Conservation (phyloP, 208 protist species). For the Wallacemonas sp. region DNA sequence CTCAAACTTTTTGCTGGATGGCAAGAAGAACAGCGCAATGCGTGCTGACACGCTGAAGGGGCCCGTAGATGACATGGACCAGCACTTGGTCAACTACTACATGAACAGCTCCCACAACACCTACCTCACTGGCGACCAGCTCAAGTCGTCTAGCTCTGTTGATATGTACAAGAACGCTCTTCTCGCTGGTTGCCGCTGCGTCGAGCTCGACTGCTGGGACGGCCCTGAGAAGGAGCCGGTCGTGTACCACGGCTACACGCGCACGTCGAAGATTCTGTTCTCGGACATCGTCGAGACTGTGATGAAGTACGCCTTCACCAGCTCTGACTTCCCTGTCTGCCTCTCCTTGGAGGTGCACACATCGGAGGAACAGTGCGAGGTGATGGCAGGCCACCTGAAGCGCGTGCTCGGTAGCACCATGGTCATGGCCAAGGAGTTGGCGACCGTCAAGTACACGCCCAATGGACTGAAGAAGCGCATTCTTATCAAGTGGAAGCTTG, state of each 20-base stretch:
- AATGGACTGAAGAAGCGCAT: constrained; percentile 30
- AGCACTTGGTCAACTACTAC: constrained; percentile 66
- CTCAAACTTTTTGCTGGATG: constrained; percentile 34
- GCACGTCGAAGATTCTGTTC: constrained; percentile 64
- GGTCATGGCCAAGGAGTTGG: constrained; percentile 22
- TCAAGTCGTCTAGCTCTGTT: constrained; percentile 41
- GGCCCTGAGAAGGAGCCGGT: constrained; percentile 57
- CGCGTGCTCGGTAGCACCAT: constrained; percentile 41
- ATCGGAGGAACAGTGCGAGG: constrained; percentile 31
- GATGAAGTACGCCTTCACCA: constrained; percentile 46
- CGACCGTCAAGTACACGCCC: constrained; percentile 29
- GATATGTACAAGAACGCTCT: constrained; percentile 59
- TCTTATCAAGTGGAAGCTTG: constrained; percentile 49
- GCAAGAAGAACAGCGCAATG: constrained; percentile 37
- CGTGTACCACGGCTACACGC: constrained; percentile 68
- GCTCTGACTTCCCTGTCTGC: constrained; percentile 52
- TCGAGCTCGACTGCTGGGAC: constrained; percentile 75
- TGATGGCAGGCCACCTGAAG: constrained; percentile 44
- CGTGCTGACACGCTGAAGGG: constrained; percentile 12
- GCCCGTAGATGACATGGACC: constrained; percentile 53
- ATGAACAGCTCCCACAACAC: constrained; percentile 94
- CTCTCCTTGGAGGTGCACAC: constrained; percentile 73
- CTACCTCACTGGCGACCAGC: constrained; percentile 91
- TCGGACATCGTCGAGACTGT: constrained; percentile 39
- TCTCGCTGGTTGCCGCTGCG: constrained; percentile 49